Percentiles rank a stretch among this genome's conserved stretches.
phyloP scores from a whole-genome alignment of 192 early-diverging fungal species.

The Thoreauomyces humboldtii region DNA sequence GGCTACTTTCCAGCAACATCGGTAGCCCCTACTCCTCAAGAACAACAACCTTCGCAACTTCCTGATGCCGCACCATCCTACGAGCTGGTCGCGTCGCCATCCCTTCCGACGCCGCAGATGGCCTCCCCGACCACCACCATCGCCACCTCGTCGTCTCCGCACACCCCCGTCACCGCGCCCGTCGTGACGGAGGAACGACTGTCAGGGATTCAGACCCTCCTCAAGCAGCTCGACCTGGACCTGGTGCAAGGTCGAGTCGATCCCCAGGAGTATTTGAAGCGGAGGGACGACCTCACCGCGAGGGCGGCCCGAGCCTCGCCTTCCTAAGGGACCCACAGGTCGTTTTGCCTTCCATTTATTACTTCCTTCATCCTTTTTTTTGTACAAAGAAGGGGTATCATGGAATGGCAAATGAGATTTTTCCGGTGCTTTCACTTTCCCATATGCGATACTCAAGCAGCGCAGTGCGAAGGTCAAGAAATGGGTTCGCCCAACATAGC shows the following conservation, averaged over 20 bases:
- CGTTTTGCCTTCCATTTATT: too few relatives aligned
- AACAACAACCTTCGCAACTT: neutral
- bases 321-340: too few relatives aligned
- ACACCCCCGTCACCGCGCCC: neutral
- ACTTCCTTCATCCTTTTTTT: too few relatives aligned
- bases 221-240: conserved; percentile 5
- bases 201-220: neutral
- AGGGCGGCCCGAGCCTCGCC: too few relatives aligned
- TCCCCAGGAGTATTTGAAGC: conserved; percentile 3
- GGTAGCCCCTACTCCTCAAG: neutral
- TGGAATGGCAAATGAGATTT: too few relatives aligned
- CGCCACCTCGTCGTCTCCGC: neutral
- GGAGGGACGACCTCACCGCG: too few relatives aligned
- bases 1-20: conserved; percentile 3
- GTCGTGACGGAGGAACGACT: neutral
- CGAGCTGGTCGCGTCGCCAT: conserved; percentile 2
- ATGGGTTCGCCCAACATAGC: too few relatives aligned
- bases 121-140: neutral
- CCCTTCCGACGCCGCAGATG: neutral
- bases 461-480: too few relatives aligned
- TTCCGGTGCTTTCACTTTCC: too few relatives aligned
- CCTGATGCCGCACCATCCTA: neutral
- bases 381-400: too few relatives aligned
- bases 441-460: too few relatives aligned
- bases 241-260: conserved; percentile 9